These are phyloP conservation scores for Halophytophthora batemanensis DNA, from an alignment of 352 stramenopile species.

Conservation along the genomic window DNA sequence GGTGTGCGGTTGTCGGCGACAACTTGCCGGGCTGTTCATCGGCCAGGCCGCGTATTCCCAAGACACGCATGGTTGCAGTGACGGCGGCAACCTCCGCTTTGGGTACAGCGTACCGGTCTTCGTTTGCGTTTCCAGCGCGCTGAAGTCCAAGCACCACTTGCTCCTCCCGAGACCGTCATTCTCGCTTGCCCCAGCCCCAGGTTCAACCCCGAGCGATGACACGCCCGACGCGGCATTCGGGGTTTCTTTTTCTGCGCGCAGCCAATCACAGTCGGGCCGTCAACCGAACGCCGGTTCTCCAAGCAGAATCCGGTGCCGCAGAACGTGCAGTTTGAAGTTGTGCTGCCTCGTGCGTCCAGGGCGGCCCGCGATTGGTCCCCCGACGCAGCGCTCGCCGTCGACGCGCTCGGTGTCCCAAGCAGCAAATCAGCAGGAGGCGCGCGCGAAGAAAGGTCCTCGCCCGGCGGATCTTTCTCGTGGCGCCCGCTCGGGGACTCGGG, in stretches of 20 bases:
- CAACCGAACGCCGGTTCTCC: constrained; percentile 4
- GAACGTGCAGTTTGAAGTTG: constrained; percentile 1
- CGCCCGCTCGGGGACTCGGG: no score
- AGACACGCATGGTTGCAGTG: no score
- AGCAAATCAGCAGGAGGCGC: constrained; percentile 9
- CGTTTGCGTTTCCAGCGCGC: constrained; percentile 13
- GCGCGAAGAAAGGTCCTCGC: no score
- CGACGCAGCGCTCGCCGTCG: background rate
- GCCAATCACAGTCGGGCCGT: background rate
- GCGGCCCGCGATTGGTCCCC: background rate
- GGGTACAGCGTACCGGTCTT: no score
- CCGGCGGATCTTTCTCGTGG: no score
- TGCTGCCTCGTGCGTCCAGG: background rate
- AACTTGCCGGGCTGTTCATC: background rate
- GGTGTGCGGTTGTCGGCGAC: no score
- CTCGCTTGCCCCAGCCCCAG: constrained; percentile 5
- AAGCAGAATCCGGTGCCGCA: constrained; percentile 14
- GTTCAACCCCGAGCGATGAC: constrained; percentile 18
- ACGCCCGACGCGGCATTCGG: background rate
- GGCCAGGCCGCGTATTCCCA: no score
- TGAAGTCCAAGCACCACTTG: constrained; percentile 19
- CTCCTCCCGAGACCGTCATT: constrained; percentile 9
- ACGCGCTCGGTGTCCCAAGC: constrained; percentile 8
- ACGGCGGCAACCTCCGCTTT: constrained; percentile 1
- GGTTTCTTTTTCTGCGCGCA: constrained; percentile 8